A percentile compares a stretch with the other conserved stretches of the same genome.
Evolutionary conservation across 331 rosid species (phyloP).

Genomic region (Quercus tomentella): DNA sequence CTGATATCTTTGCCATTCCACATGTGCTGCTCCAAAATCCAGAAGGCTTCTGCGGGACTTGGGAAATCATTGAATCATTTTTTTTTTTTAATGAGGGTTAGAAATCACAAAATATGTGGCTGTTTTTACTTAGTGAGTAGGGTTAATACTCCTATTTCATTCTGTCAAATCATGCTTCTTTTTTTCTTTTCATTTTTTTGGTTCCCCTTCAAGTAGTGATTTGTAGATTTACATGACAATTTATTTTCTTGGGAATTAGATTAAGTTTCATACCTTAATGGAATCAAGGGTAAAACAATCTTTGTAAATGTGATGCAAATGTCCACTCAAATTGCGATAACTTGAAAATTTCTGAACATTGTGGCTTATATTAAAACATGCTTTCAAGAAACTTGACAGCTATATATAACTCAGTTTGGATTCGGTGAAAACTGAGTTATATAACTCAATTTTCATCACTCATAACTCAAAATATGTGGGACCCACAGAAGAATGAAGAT

Average conservation of each 20-base stretch:
- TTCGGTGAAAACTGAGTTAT: too few species aligned
- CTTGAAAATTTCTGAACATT: too few species aligned
- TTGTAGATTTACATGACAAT: background rate
- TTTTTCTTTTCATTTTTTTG: background rate
- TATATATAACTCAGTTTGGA: too few species aligned
- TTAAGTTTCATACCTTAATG: background rate
- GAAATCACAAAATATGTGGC: background rate
- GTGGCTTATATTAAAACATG: too few species aligned
- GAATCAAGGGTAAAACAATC: background rate
- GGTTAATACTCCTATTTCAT: slow-evolving; percentile 5
- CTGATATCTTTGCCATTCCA: slow-evolving; percentile 12
- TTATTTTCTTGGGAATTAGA: background rate
- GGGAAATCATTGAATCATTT: background rate
- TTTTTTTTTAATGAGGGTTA: background rate
- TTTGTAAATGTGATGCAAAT: background rate
- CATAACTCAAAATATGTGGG: too few species aligned
- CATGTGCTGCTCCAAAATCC: background rate
- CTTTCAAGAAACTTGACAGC: too few species aligned
- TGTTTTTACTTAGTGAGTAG: background rate
- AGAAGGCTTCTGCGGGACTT: slow-evolving; percentile 9
- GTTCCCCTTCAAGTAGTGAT: background rate
- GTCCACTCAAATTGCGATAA: background rate
- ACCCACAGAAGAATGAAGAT: fast-evolving
- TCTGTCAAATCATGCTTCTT: background rate
- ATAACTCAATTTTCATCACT: too few species aligned